Percentiles rank a stretch among this genome's conserved stretches.
These are phyloP conservation scores for Bidens hawaiensis DNA, from an alignment of 140 eudicot genomes.

Conservation along the genomic window DNA sequence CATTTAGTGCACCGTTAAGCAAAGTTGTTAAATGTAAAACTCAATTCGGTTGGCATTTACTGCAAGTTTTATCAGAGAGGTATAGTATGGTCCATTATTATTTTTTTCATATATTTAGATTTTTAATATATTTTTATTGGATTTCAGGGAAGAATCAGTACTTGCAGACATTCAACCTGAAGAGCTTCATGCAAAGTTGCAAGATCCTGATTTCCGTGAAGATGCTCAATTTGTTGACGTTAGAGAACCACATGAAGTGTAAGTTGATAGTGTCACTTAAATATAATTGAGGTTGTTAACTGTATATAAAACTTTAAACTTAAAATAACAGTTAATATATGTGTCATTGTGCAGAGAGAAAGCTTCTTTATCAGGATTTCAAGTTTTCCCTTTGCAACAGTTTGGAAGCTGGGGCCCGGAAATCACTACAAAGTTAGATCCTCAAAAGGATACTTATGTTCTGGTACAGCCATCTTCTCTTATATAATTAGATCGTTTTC, in stretches of 20 bases:
- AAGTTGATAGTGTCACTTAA: constrained; percentile 19
- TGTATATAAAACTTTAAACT: not conserved
- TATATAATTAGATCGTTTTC: not conserved
- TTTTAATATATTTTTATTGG: not conserved
- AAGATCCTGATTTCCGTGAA: constrained; percentile 74
- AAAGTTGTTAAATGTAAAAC: constrained; percentile 84
- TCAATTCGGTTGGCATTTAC: constrained; percentile 93
- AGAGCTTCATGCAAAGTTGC: constrained; percentile 73
- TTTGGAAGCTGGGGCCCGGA: constrained; percentile 98
- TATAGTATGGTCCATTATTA: constrained; percentile 20
- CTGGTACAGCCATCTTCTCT: constrained; percentile 44
- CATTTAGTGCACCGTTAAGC: constrained; percentile 74
- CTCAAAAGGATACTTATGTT: constrained; percentile 91
- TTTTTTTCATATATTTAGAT: not conserved
- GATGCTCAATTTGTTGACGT: constrained; percentile 87
- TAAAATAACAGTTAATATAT: not conserved
- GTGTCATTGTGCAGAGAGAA: constrained; percentile 46
- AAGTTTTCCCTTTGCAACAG: constrained; percentile 88
- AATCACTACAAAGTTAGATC: constrained; percentile 64
- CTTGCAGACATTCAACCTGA: constrained; percentile 72
- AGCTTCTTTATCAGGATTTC: constrained; percentile 80
- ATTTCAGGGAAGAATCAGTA: constrained; percentile 68
- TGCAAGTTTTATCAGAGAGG: constrained; percentile 97
- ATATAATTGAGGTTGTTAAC: not conserved
- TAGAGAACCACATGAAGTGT: constrained; percentile 97